Percentiles rank a stretch among this genome's conserved stretches.
Conservation (phyloP, 106 monocot genomes). For the Hemerocallis citrina region DNA sequence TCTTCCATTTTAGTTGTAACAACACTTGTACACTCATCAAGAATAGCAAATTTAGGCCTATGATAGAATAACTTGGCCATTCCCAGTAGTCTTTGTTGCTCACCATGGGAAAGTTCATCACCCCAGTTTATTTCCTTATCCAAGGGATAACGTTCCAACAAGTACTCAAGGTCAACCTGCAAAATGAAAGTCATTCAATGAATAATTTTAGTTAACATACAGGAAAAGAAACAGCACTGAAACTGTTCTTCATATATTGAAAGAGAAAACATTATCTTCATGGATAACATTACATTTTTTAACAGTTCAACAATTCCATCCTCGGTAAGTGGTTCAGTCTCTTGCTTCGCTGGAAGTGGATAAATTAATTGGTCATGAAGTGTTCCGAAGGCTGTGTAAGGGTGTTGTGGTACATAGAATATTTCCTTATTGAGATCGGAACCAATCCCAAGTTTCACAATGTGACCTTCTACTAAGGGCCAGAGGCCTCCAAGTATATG, state of each 20-base stretch:
- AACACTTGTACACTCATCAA: constrained; percentile 99
- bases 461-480: constrained; percentile 88
- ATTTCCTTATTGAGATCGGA: constrained; percentile 99
- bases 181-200: constrained; percentile 5
- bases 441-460: constrained; percentile 94
- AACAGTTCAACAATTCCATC: constrained; percentile 80
- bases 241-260: background rate
- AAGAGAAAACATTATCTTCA: no score
- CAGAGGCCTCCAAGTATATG: constrained; percentile 97
- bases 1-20: constrained; percentile 99
- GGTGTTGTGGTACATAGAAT: constrained; percentile 96
- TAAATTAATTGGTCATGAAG: constrained; percentile 98
- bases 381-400: constrained; percentile 98
- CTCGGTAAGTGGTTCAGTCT: constrained; percentile 73
- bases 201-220: background rate
- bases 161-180: constrained; percentile 96
- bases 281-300: constrained; percentile 63
- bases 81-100: constrained; percentile 94
- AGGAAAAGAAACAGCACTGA: background rate
- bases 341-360: constrained; percentile 79
- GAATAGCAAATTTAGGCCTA: constrained; percentile 97
- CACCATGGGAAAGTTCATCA: constrained; percentile 96
- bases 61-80: constrained; percentile 99
- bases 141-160: constrained; percentile 86
- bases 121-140: constrained; percentile 98